These are phyloP conservation scores for Centrapalus pauciflorus DNA, from an alignment of 129 eudicot genomes.

Conservation along the genomic window DNA sequence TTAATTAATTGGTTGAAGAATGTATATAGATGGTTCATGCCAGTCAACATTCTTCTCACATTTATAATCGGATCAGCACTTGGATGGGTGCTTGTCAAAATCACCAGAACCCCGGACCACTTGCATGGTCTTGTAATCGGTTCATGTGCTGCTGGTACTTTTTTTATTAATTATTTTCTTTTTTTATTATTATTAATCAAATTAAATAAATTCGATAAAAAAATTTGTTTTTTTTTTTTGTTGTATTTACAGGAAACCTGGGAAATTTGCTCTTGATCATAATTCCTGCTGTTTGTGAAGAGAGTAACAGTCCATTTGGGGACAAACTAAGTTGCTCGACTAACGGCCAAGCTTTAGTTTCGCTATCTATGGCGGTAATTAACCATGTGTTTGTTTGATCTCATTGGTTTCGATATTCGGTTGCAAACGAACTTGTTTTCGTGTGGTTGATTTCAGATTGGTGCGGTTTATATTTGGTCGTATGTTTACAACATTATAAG, in stretches of 20 bases:
- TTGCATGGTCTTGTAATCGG: conserved; percentile 59
- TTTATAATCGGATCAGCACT: conserved; percentile 59
- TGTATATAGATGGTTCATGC: conserved; percentile 72
- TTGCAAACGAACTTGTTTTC: background rate
- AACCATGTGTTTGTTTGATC: background rate
- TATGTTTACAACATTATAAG: conserved; percentile 55
- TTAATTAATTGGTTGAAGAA: background rate
- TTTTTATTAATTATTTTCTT: no score
- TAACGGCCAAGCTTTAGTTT: conserved; percentile 48
- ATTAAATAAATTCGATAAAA: background rate
- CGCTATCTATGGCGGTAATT: conserved; percentile 65
- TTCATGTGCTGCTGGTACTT: conserved; percentile 60
- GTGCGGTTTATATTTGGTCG: conserved; percentile 47
- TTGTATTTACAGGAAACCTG: conserved; percentile 34
- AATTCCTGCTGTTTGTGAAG: conserved; percentile 62
- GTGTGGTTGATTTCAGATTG: conserved; percentile 36
- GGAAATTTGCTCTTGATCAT: conserved; percentile 60
- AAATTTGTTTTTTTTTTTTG: background rate
- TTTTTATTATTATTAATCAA: background rate
- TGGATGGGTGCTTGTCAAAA: conserved; percentile 54
- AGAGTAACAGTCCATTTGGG: conserved; percentile 62
- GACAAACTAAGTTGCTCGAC: conserved; percentile 39
- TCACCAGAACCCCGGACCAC: conserved; percentile 54
- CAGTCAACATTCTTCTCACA: conserved; percentile 55
- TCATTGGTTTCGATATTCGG: background rate